Base-by-base conservation (phyloP, 768 basidiomycete species). In the Steccherinum ochraceum region DNA sequence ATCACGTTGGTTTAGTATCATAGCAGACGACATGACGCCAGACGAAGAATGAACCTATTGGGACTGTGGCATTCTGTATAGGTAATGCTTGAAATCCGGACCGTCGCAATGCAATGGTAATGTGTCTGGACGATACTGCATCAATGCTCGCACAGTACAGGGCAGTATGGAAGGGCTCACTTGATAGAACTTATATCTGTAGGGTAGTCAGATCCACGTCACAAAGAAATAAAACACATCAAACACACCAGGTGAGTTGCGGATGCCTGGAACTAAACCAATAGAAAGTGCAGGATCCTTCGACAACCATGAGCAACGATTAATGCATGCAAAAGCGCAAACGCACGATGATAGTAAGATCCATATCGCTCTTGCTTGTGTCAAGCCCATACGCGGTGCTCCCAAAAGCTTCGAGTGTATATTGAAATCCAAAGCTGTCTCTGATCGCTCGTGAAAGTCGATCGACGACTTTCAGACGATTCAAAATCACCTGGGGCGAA, bases 311-410 rank as follows among this genome's bases (percentile, higher is more conserved):
- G 39, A 24, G 16, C 23, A 4, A 40, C 49, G 24, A 39, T 16
- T n/a, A 23, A 13, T 5, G 35, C 44, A 26, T 43, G 25, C 20
- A 43, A 26, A 45, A 26, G n/a, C 19, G 5, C 27, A 16, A 11
- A 63, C 75, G 51, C 49, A 82, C 81, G 2, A 79, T 49, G 39
- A 84, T 62, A 7, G 78, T 68, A 44, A 81, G 54, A 57, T 82
- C 80, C 43, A 82, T 59, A 57, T 82, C 80, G 53, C 78, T 77
- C 2, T 46, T 54, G 2, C 49, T 40, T 25, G 62, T 56, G 39
- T 72, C 69, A 26, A 73, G 68, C 25, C 76, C 76, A 58, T 80
- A 79, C 56, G 65, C 63, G 16, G 72, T 70, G 52, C 80, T 81
- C 25, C 80, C 80, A 58, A 80, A 82, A 1, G 65, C 49, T 23